Base-by-base conservation (phyloP, 176 grass and related monocot species). In the Carex scoparia region DNA sequence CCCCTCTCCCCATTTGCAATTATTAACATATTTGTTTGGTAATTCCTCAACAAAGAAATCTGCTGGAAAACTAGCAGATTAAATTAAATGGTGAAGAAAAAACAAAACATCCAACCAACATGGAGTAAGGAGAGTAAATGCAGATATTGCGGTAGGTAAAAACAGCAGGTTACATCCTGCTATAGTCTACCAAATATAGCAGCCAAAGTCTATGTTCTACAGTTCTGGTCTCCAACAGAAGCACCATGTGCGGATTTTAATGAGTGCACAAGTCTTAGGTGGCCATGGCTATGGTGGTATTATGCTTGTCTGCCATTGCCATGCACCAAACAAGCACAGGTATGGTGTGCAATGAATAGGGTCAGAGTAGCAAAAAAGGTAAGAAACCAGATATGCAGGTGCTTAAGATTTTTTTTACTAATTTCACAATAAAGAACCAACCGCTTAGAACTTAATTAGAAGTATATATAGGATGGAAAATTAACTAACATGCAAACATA, bases 241-340 rank as follows among this genome's bases (percentile, higher is more conserved):
- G 74, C 28, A 56, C 30, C 74, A 79, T 79, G 74, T 79, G 74
- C 28, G 12, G 53, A 76, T 76, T 79, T 79, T 79, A 79, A 78
- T 78, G 74, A 33, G 51, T 15, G 49, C 74, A 79, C 53, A 58
- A 78, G 74, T 57, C 74, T 79, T 79, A 79, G 74, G 53, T 79
- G 53, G 28, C 53, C 10, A 79, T 58, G 30, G 74, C 74, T 18
- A 57, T 58, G 74, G 53, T 57, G 28, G 13, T 79, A 27, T 57
- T 79, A 72, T 35, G 9, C 31, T 58, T 79, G 51, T 79, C 74
- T 79, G 74, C 74, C 74, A 79, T 58, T 79, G 51, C 53, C 27
- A 58, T 79, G 53, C 74, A 78, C 74, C 51, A 58, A 79, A 53
- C 13, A 79, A 58, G 53, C 73, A 77, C 51, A 77, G 9, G 28